Percentiles rank a stretch among this genome's conserved stretches.
These are phyloP conservation scores for Fonsecaea pedrosoi DNA, from an alignment of 2,329 filamentous ascomycete species.

Conservation along the genomic window DNA sequence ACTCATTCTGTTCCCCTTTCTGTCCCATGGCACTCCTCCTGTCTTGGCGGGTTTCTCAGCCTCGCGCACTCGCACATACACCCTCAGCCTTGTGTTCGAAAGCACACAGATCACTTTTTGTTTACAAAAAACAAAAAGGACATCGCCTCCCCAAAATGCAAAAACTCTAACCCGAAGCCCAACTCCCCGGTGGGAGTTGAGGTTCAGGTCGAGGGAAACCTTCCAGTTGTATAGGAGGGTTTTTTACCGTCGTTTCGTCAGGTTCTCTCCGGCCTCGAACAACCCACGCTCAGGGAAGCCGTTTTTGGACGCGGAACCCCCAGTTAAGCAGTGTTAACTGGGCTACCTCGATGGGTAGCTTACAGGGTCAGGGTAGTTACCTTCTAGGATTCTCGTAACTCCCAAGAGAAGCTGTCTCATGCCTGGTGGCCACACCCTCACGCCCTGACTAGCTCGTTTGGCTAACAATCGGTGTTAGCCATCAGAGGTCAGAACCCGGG, in stretches of 20 bases:
- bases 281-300: neutral
- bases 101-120: neutral
- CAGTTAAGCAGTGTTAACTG: neutral
- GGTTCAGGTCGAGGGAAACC: constrained; percentile 6
- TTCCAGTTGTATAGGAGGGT: neutral
- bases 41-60: constrained; percentile 9
- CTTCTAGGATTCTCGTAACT: neutral
- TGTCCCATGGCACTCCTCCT: neutral
- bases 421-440: neutral
- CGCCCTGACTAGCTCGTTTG: neutral
- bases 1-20: neutral
- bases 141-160: neutral
- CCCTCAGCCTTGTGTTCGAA: constrained; percentile 18
- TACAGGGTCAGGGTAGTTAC: neutral
- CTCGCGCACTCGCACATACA: neutral
- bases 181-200: constrained; percentile 1
- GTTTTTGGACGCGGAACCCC: neutral
- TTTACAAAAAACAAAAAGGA: neutral
- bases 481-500: neutral
- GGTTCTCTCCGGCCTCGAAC: constrained; percentile 4
- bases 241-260: neutral
- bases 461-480: constrained; percentile 1
- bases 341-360: neutral
- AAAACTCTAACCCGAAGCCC: constrained; percentile 3
- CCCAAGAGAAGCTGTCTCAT: constrained; percentile 1